Base-by-base conservation (phyloP, 208 protist species). In the Zelonia costaricensis region DNA sequence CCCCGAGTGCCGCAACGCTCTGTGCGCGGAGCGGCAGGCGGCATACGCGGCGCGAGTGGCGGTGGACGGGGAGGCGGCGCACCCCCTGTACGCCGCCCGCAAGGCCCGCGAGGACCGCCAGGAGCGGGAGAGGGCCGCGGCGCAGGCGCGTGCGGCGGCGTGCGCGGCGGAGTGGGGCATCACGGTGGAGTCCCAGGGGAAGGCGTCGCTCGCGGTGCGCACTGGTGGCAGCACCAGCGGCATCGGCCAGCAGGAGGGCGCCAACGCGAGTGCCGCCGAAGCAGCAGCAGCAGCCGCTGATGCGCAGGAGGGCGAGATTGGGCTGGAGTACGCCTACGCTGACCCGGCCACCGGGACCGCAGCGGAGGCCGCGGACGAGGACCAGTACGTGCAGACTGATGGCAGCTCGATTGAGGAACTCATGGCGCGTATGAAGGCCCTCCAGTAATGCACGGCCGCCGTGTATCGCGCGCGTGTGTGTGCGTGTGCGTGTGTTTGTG, bases 131-230 rank as follows among this genome's bases (percentile, higher is more conserved):
- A 31, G 43, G 31, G 62, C 22, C 33, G 83, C 57, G 15, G 81
- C 74, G 13, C 62, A 71, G 42, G 69, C 51, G 16, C 75, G 69
- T 49, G 84, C 84, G 18, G 40, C 70, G 23, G 84, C 86, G 33
- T 80, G 68, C 18, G 82, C 81, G 3, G 82, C 69, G 27, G 85
- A 94, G 67, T 96, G 91, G 88, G 87, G 84, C 27, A 96, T 93
- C 62, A 79, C 76, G 22, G 62, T 94, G 10, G 81, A 88, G 64
- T 28, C 40, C 9, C 46, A 84, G 46, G 78, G 72, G 12, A 69
- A 76, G 39, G 51, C 48, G 28, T 74, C 65, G 12, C 45, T 79
- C n/a, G 46, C 67, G 33, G 55, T 74, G 13, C 49, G 25, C 33
- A 36, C 13, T 22, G 28, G 3, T 6, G n/a, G 36, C 30, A 54